phyloP scores from a whole-genome alignment of 768 basidiomycete species.

The Lentinula boryana region DNA sequence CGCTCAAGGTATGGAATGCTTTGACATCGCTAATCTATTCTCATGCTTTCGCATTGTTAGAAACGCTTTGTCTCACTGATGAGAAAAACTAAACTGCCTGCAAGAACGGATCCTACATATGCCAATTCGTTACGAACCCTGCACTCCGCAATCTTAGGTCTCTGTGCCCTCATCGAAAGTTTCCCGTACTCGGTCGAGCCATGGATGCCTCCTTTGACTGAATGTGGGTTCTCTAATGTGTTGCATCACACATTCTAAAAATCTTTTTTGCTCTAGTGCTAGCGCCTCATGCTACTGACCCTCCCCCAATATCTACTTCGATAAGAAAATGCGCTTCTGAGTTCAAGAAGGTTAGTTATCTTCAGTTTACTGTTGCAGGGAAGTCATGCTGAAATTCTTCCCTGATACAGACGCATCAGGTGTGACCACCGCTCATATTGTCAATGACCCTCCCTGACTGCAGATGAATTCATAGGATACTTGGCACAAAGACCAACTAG shows the following conservation, averaged over 20 bases:
- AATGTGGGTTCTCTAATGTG: conserved; percentile 39
- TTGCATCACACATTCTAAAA: background rate
- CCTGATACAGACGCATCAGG: conserved; percentile 52
- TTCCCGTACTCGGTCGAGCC: conserved; percentile 92
- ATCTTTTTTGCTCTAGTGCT: conserved; percentile 41
- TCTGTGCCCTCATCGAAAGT: conserved; percentile 87
- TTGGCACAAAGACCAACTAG: conserved; percentile 84
- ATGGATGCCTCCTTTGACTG: conserved; percentile 82
- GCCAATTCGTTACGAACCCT: conserved; percentile 66
- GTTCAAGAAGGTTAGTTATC: conserved; percentile 65
- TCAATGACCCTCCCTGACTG: conserved; percentile 9
- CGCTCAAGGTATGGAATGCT: conserved; percentile 60
- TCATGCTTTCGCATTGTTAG: conserved; percentile 29
- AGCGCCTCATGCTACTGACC: conserved; percentile 76
- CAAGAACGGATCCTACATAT: conserved; percentile 64
- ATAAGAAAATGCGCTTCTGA: conserved; percentile 82
- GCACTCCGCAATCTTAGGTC: conserved; percentile 86
- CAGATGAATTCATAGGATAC: conserved; percentile 55
- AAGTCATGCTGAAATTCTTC: background rate
- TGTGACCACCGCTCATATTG: conserved; percentile 19
- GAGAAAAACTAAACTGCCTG: conserved; percentile 57
- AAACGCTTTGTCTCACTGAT: conserved; percentile 74
- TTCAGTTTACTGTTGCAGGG: background rate
- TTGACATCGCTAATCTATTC: conserved; percentile 2
- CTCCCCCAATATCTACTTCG: conserved; percentile 85